Percentiles rank a stretch among this genome's conserved stretches.
Conservation (phyloP, 352 stramenopile species). For the Phytophthora macrochlamydospora region DNA sequence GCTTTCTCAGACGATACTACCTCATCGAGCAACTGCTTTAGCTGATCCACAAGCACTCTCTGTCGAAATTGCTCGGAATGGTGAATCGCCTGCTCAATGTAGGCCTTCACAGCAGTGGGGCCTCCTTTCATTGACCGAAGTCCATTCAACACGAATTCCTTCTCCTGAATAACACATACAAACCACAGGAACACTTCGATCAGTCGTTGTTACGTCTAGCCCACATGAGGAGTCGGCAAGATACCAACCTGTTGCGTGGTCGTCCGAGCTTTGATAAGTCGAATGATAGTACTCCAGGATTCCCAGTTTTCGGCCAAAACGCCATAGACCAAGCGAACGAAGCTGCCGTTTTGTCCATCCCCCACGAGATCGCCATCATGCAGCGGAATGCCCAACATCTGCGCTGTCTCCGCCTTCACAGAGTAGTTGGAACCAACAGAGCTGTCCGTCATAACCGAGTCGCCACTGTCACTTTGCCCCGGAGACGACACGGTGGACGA, state of each 20-base stretch:
- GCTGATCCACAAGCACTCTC: conserved; percentile 47
- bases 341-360: conserved; percentile 56
- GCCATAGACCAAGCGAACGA: conserved; percentile 72
- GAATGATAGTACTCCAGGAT: conserved; percentile 83
- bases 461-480: conserved; percentile 63
- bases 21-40: conserved; percentile 50
- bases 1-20: conserved; percentile 10
- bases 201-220: too few relatives aligned
- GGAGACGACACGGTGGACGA: conserved; percentile 69
- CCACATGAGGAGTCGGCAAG: not conserved
- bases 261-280: conserved; percentile 72
- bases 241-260: conserved; percentile 69
- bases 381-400: conserved; percentile 81
- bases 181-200: not conserved
- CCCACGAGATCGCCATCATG: conserved; percentile 64
- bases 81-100: conserved; percentile 71
- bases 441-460: conserved; percentile 60
- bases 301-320: conserved; percentile 88
- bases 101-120: conserved; percentile 61
- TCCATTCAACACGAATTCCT: conserved; percentile 79
- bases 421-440: conserved; percentile 79
- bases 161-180: conserved; percentile 46
- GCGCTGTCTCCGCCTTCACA: conserved; percentile 75
- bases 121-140: conserved; percentile 78
- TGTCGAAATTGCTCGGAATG: conserved; percentile 79